A percentile compares a stretch with the other conserved stretches of the same genome.
phyloP scores from a whole-genome alignment of 2,329 filamentous ascomycete species.

The Fusarium devonianum region DNA sequence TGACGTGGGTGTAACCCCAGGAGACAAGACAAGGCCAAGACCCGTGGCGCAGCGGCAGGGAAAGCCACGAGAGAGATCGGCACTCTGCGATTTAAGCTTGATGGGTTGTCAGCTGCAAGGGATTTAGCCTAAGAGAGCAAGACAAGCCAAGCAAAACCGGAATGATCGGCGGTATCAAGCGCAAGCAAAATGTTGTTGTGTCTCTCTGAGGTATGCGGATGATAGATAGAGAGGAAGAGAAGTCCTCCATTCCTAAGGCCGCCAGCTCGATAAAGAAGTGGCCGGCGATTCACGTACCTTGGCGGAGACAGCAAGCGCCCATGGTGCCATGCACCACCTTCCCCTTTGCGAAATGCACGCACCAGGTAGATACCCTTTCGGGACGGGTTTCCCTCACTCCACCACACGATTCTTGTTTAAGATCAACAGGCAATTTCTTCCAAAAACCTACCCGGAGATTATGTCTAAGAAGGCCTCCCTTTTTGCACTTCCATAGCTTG shows the following conservation, averaged over 20 bases:
- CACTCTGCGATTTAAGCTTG: constrained; percentile 32
- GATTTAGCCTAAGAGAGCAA: constrained; percentile 11
- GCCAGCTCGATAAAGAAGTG: constrained; percentile 33
- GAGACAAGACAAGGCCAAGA: constrained; percentile 15
- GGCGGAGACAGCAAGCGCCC: no score
- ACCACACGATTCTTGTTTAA: neutral
- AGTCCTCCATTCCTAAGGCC: constrained; percentile 18
- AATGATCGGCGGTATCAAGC: neutral
- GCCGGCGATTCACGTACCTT: constrained; percentile 13
- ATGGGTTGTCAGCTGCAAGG: constrained; percentile 32
- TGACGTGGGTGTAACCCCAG: constrained; percentile 32
- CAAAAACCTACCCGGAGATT: neutral
- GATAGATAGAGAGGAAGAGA: neutral
- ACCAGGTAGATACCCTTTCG: constrained; percentile 1
- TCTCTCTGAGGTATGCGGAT: no score
- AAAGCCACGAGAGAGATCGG: constrained; percentile 29
- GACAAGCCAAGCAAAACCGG: neutral
- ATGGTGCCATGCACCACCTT: no score
- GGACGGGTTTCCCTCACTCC: neutral
- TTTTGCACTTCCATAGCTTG: no score
- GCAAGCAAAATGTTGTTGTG: constrained; percentile 15
- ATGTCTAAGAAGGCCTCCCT: neutral
- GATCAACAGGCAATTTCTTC: neutral
- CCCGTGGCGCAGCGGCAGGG: constrained; percentile 28
- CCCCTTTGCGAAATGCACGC: constrained; percentile 21